Percentiles rank a stretch among this genome's conserved stretches.
These are phyloP conservation scores for Grosmannia huntii DNA, from an alignment of 2,329 filamentous ascomycete genomes.

Conservation along the genomic window DNA sequence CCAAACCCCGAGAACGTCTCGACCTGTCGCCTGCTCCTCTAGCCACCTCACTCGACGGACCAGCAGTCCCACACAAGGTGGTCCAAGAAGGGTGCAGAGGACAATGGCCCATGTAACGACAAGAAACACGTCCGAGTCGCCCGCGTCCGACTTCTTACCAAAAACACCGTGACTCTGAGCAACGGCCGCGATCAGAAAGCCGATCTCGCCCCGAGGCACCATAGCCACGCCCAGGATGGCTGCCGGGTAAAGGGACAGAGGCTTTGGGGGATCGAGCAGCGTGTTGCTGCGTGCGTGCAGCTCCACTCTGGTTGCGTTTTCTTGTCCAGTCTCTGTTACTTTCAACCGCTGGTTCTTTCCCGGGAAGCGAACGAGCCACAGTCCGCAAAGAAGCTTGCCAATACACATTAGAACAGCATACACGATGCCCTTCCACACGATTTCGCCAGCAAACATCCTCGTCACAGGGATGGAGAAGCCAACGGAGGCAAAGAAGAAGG, in stretches of 20 bases:
- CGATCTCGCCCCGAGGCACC: slow-evolving; percentile 69
- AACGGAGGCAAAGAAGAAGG: slow-evolving; percentile 63
- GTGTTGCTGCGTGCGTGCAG: neutral
- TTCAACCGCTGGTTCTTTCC: neutral
- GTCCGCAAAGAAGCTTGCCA: slow-evolving; percentile 45
- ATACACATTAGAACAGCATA: slow-evolving; percentile 60
- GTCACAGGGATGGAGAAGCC: slow-evolving; percentile 69
- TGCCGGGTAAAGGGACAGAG: slow-evolving; percentile 53
- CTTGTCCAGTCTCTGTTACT: neutral
- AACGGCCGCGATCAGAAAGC: slow-evolving; percentile 60
- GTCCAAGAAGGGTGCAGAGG: slow-evolving; percentile 40
- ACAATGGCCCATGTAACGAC: slow-evolving; percentile 43
- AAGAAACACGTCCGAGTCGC: slow-evolving; percentile 31
- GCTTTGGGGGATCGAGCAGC: slow-evolving; percentile 24
- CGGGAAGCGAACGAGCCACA: slow-evolving; percentile 27
- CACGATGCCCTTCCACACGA: slow-evolving; percentile 61
- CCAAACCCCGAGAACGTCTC: slow-evolving; percentile 1
- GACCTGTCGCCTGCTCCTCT: neutral
- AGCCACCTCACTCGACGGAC: slow-evolving; percentile 28
- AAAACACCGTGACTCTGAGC: slow-evolving; percentile 42
- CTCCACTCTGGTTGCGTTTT: neutral
- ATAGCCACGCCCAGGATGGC: slow-evolving; percentile 54
- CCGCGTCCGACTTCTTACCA: neutral
- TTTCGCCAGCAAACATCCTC: slow-evolving; percentile 47
- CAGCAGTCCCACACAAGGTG: slow-evolving; percentile 33